Evolutionary conservation across 345 rosid species (phyloP).

Genomic region (Leavenworthia alabamica): DNA sequence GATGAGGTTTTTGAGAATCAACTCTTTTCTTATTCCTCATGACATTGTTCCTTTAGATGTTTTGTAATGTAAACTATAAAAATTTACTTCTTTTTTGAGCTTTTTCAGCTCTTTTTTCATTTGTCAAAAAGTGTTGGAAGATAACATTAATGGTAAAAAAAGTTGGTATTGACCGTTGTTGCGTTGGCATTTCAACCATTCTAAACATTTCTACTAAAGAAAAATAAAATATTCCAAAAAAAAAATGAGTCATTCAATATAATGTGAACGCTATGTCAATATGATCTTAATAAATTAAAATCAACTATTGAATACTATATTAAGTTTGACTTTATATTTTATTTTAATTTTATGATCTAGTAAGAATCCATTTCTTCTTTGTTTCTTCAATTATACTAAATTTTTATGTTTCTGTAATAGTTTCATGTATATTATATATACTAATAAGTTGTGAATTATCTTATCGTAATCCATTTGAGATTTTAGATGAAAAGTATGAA

Average conservation of each 20-base stretch:
- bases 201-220: background rate
- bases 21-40: conserved; percentile 16
- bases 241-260: background rate
- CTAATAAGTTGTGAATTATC: no score
- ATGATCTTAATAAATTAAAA: no score
- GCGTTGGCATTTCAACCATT: conserved; percentile 26
- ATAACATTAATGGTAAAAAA: conserved; percentile 19
- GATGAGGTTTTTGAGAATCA: conserved; percentile 25
- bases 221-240: background rate
- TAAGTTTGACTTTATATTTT: background rate
- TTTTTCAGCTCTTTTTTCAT: background rate
- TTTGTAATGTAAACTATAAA: background rate
- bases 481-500: background rate
- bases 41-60: background rate
- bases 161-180: conserved; percentile 13
- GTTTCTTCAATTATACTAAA: background rate
- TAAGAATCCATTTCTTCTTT: background rate
- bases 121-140: background rate
- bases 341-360: background rate
- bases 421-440: background rate
- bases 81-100: background rate
- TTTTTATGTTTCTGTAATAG: background rate
- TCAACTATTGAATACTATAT: no score
- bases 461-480: background rate
- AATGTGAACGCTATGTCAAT: background rate